Evolutionary conservation across 2,329 filamentous ascomycete species (phyloP), one percentile per base, ranked within the genome.

Genomic region (Colletotrichum sp.): DNA sequence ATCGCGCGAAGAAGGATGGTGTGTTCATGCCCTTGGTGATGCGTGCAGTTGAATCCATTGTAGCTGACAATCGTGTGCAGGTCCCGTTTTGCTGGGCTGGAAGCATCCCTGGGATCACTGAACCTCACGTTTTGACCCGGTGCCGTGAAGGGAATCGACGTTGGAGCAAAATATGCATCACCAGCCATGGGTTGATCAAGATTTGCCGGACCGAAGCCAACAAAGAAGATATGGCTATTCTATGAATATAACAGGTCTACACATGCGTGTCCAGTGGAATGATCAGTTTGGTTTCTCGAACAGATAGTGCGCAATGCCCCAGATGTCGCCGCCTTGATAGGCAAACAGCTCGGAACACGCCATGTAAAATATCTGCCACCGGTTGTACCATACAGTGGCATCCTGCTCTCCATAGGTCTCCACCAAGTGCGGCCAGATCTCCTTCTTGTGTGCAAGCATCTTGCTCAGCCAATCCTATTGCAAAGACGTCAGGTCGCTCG

Each of bases 21-120:
- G 88, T 79, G 84, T 44, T 65, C 18, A 34, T 49, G 52, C 26
- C 24, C 28, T 28, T 24, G 21, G 16, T n/a, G 30, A 32, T 13
- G 18, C 39, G 16, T 24, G 10, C n/a, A 66, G 3, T 21, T 21
- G 6, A 28, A 16, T 30, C 39, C 18, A 64, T n/a, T 36, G 55
- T 26, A 59, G 26, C 63, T 70, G 57, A 71, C 32, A 57, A n/a
- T 6, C 26, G 13, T 44, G 57, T 70, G 36, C 77, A 93, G 91
- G 91, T 72, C 90, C 96, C 28, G 96, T 93, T 71, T 88, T 99
- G 79, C 85, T 99, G 81, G 97, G 97, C 85, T 95, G 93, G 94
- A 98, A 96, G 89, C 97, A 99, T 87, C 97, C 96, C 79, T 98
- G 96, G 95, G 96, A 98, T 81, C 96, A 98, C 88, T 98, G 89